phyloP scores from a whole-genome alignment of 2,329 filamentous ascomycete species.

The Ceratocystis papillata region DNA sequence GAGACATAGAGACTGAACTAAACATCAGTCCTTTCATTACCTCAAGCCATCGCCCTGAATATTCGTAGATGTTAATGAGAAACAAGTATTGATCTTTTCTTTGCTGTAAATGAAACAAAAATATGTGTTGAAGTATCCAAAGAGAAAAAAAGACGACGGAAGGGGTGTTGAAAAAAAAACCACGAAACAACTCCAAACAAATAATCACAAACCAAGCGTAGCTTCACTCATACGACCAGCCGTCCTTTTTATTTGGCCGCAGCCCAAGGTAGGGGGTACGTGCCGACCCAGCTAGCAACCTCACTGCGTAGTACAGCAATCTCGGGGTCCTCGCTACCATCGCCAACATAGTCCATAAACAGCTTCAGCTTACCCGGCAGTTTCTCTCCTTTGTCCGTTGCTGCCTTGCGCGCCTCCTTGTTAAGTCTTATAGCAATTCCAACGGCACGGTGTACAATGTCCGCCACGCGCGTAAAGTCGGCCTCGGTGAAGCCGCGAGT shows the following conservation, averaged over 20 bases:
- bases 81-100: background rate
- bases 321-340: slow-evolving; percentile 56
- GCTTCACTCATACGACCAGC: background rate
- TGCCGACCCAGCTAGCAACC: slow-evolving; percentile 68
- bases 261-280: slow-evolving; percentile 59
- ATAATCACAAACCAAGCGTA: slow-evolving; percentile 1
- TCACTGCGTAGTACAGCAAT: slow-evolving; percentile 63
- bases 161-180: slow-evolving; percentile 9
- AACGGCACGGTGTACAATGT: slow-evolving; percentile 75
- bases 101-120: background rate
- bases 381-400: slow-evolving; percentile 57
- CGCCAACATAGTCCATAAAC: slow-evolving; percentile 57
- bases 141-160: background rate
- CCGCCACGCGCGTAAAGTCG: slow-evolving; percentile 78
- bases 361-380: slow-evolving; percentile 52
- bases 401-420: slow-evolving; percentile 58
- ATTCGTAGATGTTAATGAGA: background rate
- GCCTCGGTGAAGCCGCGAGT: slow-evolving; percentile 81
- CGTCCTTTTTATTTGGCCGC: slow-evolving; percentile 29
- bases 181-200: background rate
- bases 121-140: slow-evolving; percentile 12
- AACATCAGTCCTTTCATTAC: background rate
- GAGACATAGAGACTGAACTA: background rate
- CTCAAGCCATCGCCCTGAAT: background rate
- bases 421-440: slow-evolving; percentile 67